Evolutionary conservation across 2,329 filamentous ascomycete species (phyloP).

Genomic region (Calonectria fujianensis): DNA sequence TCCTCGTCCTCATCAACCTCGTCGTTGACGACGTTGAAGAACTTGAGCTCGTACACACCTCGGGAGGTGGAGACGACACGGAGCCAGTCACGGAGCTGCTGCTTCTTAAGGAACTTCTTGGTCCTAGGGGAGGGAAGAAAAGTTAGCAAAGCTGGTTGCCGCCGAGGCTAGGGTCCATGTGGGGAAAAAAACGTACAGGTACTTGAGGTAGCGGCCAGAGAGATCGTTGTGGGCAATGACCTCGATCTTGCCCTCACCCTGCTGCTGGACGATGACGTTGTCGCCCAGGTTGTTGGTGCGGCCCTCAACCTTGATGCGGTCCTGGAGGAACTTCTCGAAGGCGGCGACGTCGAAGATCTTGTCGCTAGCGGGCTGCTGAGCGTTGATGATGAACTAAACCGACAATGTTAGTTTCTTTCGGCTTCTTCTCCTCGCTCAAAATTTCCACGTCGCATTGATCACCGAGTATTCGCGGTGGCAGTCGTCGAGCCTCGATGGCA

Average conservation of each 20-base stretch:
- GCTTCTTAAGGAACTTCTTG: slow-evolving; percentile 99
- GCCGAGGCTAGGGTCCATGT: too few species aligned
- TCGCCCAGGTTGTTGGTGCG: slow-evolving; percentile 99
- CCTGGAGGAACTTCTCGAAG: slow-evolving; percentile 99
- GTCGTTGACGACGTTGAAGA: slow-evolving; percentile 99
- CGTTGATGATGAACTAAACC: slow-evolving; percentile 96
- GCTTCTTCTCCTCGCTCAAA: slow-evolving; percentile 1
- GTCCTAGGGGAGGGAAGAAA: slow-evolving; percentile 74
- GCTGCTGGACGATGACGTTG: slow-evolving; percentile 90
- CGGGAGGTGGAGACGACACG: slow-evolving; percentile 98
- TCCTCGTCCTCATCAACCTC: slow-evolving; percentile 99
- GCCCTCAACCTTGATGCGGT: slow-evolving; percentile 99
- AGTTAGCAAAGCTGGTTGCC: slow-evolving; percentile 24
- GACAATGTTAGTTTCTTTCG: slow-evolving; percentile 41
- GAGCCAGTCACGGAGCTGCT: slow-evolving; percentile 99
- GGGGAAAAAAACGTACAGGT: slow-evolving; percentile 81
- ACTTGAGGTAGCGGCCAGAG: slow-evolving; percentile 99
- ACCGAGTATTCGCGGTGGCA: slow-evolving; percentile 14
- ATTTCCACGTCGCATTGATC: slow-evolving; percentile 17
- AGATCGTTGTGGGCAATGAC: slow-evolving; percentile 98
- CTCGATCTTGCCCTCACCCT: slow-evolving; percentile 98
- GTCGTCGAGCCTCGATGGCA: slow-evolving; percentile 28
- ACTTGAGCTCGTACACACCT: slow-evolving; percentile 99
- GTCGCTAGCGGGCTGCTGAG: slow-evolving; percentile 97
- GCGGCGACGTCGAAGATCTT: slow-evolving; percentile 99